Evolutionary conservation across 208 protist genomes (phyloP).

Genomic region (Leptomonas pyrrhocoris): DNA sequence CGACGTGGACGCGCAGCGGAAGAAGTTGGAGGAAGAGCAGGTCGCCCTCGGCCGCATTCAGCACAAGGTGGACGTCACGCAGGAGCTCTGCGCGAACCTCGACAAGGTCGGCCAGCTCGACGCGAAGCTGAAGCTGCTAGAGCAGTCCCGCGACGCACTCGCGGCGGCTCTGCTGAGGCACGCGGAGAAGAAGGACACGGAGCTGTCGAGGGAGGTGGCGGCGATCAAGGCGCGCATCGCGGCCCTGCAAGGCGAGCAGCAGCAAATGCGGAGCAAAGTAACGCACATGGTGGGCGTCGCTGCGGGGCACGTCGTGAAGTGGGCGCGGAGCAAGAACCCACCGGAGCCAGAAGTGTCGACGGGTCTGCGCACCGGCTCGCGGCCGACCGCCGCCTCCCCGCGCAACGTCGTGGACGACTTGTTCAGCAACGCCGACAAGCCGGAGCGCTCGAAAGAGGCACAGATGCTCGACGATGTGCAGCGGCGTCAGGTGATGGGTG

Average conservation of each 20-base stretch:
- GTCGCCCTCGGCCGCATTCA: conserved; percentile 53
- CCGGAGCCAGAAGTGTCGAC: conserved; percentile 41
- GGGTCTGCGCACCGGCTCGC: conserved; percentile 36
- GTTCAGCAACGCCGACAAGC: conserved; percentile 35
- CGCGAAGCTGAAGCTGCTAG: conserved; percentile 60
- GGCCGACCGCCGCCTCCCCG: conserved; percentile 10
- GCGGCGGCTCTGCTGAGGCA: conserved; percentile 23
- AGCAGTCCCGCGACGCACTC: conserved; percentile 52
- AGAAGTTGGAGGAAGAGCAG: conserved; percentile 68
- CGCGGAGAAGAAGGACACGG: conserved; percentile 35
- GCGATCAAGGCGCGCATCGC: conserved; percentile 64
- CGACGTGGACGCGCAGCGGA: conserved; percentile 45
- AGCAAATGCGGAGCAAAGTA: conserved; percentile 61
- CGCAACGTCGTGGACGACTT: conserved; percentile 52
- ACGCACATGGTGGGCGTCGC: conserved; percentile 72
- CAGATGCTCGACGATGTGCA: conserved; percentile 47
- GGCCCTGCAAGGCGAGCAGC: conserved; percentile 53
- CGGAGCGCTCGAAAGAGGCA: conserved; percentile 14
- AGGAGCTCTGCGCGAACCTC: conserved; percentile 52
- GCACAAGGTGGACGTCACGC: conserved; percentile 58
- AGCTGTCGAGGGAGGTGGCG: conserved; percentile 52
- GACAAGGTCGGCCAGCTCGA: conserved; percentile 62
- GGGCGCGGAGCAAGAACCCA: conserved; percentile 83
- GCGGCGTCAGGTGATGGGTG: conserved; percentile 53
- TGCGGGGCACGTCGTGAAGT: conserved; percentile 66